Percentiles rank a stretch among this genome's conserved stretches.
These are phyloP conservation scores for Xylaria sp. DNA, from an alignment of 2,329 filamentous ascomycete genomes.

Conservation along the genomic window DNA sequence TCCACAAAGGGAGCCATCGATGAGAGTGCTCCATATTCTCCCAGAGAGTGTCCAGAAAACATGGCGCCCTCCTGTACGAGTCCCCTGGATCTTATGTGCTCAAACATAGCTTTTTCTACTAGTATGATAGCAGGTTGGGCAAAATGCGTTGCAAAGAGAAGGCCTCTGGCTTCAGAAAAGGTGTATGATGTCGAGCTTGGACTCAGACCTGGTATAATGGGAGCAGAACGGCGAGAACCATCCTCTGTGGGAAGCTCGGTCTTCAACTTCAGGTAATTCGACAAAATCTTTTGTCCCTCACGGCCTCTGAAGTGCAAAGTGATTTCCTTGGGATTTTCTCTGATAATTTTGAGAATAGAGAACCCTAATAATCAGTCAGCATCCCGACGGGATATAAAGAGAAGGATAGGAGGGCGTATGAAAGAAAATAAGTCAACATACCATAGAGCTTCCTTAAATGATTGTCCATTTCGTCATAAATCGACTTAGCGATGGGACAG, in stretches of 20 bases:
- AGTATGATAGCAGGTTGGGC: slow-evolving; percentile 96
- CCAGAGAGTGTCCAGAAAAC: slow-evolving; percentile 34
- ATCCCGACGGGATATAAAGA: background rate
- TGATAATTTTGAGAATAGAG: slow-evolving; percentile 97
- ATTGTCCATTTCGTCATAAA: slow-evolving; percentile 97
- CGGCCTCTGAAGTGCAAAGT: slow-evolving; percentile 98
- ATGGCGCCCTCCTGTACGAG: slow-evolving; percentile 29
- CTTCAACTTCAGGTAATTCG: slow-evolving; percentile 99
- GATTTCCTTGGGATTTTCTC: slow-evolving; percentile 98
- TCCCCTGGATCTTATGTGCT: slow-evolving; percentile 53
- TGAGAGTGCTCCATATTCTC: slow-evolving; percentile 32
- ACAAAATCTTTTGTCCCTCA: slow-evolving; percentile 93
- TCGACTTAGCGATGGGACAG: slow-evolving; percentile 92
- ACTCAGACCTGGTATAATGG: slow-evolving; percentile 97
- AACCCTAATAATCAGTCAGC: slow-evolving; percentile 68
- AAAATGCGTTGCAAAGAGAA: slow-evolving; percentile 97
- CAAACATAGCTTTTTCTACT: slow-evolving; percentile 99
- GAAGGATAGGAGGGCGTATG: background rate
- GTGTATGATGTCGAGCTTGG: slow-evolving; percentile 96
- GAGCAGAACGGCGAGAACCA: slow-evolving; percentile 94
- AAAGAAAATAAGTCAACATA: slow-evolving; percentile 56
- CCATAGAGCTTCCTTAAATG: slow-evolving; percentile 99
- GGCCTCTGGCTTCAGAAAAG: slow-evolving; percentile 91
- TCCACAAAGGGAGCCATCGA: slow-evolving; percentile 29
- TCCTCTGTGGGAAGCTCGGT: slow-evolving; percentile 97